These are phyloP conservation scores for Aphanocladium album DNA, from an alignment of 2,329 filamentous ascomycete genomes.

Conservation along the genomic window DNA sequence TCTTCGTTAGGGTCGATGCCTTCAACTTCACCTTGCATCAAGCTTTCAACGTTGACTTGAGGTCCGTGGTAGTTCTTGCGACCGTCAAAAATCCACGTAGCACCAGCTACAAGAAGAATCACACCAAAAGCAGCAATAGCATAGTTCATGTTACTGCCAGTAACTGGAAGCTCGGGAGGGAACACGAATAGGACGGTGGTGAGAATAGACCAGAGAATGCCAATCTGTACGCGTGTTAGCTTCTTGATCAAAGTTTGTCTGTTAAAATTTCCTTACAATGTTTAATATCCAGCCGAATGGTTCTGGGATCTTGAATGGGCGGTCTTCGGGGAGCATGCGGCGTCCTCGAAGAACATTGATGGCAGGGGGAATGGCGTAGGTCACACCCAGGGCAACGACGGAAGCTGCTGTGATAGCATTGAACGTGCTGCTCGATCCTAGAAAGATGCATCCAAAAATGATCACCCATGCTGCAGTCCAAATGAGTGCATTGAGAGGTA, in stretches of 20 bases:
- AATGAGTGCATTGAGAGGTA: slow-evolving; percentile 64
- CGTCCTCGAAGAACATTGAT: slow-evolving; percentile 46
- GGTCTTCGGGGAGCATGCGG: slow-evolving; percentile 6
- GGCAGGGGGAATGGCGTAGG: slow-evolving; percentile 68
- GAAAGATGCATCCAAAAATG: slow-evolving; percentile 64
- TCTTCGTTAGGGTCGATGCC: slow-evolving; percentile 5
- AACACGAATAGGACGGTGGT: slow-evolving; percentile 56
- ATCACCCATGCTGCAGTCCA: slow-evolving; percentile 57
- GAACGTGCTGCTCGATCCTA: slow-evolving; percentile 61
- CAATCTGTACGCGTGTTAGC: slow-evolving; percentile 24
- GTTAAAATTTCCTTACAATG: background rate
- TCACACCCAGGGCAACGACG: slow-evolving; percentile 66
- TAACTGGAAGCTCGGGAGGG: slow-evolving; percentile 42
- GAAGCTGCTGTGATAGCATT: slow-evolving; percentile 67
- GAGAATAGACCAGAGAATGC: slow-evolving; percentile 61
- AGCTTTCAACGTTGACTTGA: background rate
- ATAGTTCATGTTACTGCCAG: slow-evolving; percentile 63
- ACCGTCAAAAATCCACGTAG: slow-evolving; percentile 45
- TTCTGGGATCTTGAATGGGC: slow-evolving; percentile 8
- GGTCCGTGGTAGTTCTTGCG: slow-evolving; percentile 37
- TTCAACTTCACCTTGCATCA: slow-evolving; percentile 1
- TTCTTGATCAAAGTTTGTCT: background rate
- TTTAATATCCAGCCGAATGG: slow-evolving; percentile 11
- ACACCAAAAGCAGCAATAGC: slow-evolving; percentile 44
- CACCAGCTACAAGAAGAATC: slow-evolving; percentile 38